A percentile compares a stretch with the other conserved stretches of the same genome.
Evolutionary conservation across 495 filamentous ascomycete species (phyloP).

Genomic region (Terfezia claveryi): DNA sequence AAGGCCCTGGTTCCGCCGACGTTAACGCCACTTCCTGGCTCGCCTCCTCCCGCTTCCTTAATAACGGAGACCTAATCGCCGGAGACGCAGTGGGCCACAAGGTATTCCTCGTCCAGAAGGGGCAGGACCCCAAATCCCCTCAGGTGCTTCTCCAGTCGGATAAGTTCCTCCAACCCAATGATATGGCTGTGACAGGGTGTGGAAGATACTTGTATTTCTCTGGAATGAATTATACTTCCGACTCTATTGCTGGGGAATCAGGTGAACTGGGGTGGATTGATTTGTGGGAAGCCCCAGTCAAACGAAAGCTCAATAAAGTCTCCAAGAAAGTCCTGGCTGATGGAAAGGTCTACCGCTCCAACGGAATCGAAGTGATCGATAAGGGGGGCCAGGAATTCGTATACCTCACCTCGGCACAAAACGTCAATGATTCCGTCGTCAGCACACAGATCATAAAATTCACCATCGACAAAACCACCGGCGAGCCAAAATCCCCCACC

Average conservation of each 20-base stretch:
- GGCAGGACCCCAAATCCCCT: neutral
- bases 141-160: neutral
- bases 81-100: neutral
- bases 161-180: conserved; percentile 5
- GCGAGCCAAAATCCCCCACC: neutral
- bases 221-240: conserved; percentile 7
- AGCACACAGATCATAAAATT: conserved; percentile 2
- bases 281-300: neutral
- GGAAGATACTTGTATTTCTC: conserved; percentile 6
- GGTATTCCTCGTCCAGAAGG: neutral
- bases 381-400: neutral
- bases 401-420: conserved; percentile 8
- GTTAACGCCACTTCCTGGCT: neutral
- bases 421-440: neutral
- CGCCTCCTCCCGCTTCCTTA: neutral
- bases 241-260: neutral
- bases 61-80: neutral
- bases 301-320: neutral
- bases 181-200: conserved; percentile 1
- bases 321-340: neutral
- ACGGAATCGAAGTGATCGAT: conserved; percentile 7
- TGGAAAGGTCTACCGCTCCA: conserved; percentile 3
- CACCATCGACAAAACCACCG: conserved; percentile 3
- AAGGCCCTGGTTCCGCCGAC: neutral
- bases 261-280: neutral